These are phyloP conservation scores for Geotrichum ghanense DNA, from an alignment of 805 yeast species.

Conservation along the genomic window DNA sequence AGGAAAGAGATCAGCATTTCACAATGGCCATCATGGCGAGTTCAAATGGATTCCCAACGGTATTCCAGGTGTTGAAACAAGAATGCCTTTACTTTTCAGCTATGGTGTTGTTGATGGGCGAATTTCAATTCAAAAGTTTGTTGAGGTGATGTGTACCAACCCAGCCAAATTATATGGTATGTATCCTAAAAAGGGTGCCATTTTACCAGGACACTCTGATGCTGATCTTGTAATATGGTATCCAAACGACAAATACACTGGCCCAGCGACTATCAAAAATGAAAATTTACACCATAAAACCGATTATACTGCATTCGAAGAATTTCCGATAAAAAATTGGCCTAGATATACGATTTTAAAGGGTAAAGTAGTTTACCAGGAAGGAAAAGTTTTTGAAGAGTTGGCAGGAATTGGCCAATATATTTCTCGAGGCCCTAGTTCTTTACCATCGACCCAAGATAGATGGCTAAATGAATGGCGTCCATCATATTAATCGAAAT, in stretches of 20 bases:
- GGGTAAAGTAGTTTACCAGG: constrained; percentile 1
- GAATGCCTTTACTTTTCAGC: constrained; percentile 31
- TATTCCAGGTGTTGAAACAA: constrained; percentile 33
- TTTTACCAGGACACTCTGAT: constrained; percentile 22
- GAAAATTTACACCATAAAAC: constrained; percentile 9
- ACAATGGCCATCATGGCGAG: constrained; percentile 27
- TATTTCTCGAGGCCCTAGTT: neutral
- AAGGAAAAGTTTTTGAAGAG: too few relatives aligned
- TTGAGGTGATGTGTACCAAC: constrained; percentile 32
- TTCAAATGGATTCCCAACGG: constrained; percentile 34
- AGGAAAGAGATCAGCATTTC: constrained; percentile 29
- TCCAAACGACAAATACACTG: constrained; percentile 18
- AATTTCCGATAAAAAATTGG: constrained; percentile 10
- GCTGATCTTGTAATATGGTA: constrained; percentile 36
- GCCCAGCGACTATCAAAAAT: constrained; percentile 16
- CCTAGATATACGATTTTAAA: neutral
- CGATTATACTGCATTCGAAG: constrained; percentile 20
- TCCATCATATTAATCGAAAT: too few relatives aligned
- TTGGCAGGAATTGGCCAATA: neutral
- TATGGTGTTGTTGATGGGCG: constrained; percentile 30
- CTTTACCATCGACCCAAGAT: neutral
- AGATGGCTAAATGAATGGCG: neutral
- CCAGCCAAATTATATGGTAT: constrained; percentile 34
- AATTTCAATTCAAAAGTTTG: constrained; percentile 29
- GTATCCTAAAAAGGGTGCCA: constrained; percentile 28